Percentiles rank a stretch among this genome's conserved stretches.
Evolutionary conservation across 2,329 filamentous ascomycete genomes (phyloP).

Genomic region (Sclerotinia minor): DNA sequence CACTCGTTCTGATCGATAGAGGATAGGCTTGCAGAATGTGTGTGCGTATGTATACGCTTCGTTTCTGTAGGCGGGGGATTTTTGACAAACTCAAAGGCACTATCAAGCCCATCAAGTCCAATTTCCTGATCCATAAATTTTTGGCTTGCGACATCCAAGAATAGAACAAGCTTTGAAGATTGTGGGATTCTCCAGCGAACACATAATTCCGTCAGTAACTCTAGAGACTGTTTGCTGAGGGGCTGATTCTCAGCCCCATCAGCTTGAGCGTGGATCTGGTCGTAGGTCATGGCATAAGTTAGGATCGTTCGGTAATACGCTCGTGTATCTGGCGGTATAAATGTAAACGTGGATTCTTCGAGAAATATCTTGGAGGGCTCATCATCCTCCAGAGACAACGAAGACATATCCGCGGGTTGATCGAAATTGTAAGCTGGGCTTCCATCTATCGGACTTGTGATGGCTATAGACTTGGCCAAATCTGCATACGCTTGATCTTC

Average conservation of each 20-base stretch:
- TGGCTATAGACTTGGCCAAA: conserved; percentile 50
- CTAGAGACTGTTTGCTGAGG: conserved; percentile 75
- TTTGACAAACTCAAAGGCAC: conserved; percentile 80
- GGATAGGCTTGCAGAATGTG: conserved; percentile 47
- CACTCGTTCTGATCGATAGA: conserved; percentile 62
- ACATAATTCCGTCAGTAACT: conserved; percentile 81
- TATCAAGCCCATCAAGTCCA: conserved; percentile 76
- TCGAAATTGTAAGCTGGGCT: conserved; percentile 46
- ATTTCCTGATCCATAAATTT: conserved; percentile 86
- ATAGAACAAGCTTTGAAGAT: conserved; percentile 74
- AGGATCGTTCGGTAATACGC: conserved; percentile 81
- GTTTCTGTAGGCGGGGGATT: conserved; percentile 60
- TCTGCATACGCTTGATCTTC: conserved; percentile 53
- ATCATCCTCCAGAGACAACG: conserved; percentile 39
- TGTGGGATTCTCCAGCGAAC: conserved; percentile 87
- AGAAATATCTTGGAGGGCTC: conserved; percentile 40
- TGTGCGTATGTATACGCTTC: conserved; percentile 47
- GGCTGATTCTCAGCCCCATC: conserved; percentile 47
- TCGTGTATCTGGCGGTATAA: conserved; percentile 82
- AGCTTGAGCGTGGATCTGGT: conserved; percentile 55
- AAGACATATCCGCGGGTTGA: conserved; percentile 41
- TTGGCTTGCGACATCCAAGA: conserved; percentile 80
- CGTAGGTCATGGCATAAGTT: conserved; percentile 70
- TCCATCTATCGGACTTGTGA: conserved; percentile 47
- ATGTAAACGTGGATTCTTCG: conserved; percentile 74